Percentiles rank a stretch among this genome's conserved stretches.
Conservation (phyloP, 1,139 yeast genomes). For the Scheffersomyces quercinus region DNA sequence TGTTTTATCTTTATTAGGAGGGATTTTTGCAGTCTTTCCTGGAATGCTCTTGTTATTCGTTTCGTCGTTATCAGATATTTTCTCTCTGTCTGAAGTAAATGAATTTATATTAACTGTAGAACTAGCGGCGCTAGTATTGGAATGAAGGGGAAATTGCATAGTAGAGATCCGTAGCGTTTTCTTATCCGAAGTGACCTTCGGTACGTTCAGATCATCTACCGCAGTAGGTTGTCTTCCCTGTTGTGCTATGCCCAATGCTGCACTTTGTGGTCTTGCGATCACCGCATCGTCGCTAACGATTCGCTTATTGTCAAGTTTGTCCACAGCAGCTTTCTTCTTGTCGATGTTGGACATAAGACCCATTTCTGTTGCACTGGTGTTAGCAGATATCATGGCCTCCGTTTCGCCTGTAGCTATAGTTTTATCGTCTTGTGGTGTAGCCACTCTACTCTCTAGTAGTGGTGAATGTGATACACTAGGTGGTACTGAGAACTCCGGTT, state of each 20-base stretch:
- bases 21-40: too few relatives aligned
- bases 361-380: not conserved
- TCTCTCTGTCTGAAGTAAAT: conserved; percentile 2
- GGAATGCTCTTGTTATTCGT: too few relatives aligned
- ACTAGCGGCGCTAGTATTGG: conserved; percentile 27
- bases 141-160: conserved; percentile 15
- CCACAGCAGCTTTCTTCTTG: not conserved
- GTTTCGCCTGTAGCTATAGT: too few relatives aligned
- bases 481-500: not conserved
- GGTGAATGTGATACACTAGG: not conserved
- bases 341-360: not conserved
- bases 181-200: conserved; percentile 34
- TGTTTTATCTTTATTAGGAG: conserved; percentile 7
- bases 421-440: not conserved
- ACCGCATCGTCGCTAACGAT: not conserved
- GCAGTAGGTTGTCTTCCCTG: not conserved
- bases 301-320: not conserved
- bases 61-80: too few relatives aligned
- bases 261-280: not conserved
- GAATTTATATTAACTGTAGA: conserved; percentile 38
- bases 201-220: conserved; percentile 7
- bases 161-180: conserved; percentile 32
- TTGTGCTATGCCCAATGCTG: not conserved
- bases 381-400: too few relatives aligned
- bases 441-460: not conserved